Conservation (phyloP, 2,329 filamentous ascomycete species). For the Penicillium sp. region DNA sequence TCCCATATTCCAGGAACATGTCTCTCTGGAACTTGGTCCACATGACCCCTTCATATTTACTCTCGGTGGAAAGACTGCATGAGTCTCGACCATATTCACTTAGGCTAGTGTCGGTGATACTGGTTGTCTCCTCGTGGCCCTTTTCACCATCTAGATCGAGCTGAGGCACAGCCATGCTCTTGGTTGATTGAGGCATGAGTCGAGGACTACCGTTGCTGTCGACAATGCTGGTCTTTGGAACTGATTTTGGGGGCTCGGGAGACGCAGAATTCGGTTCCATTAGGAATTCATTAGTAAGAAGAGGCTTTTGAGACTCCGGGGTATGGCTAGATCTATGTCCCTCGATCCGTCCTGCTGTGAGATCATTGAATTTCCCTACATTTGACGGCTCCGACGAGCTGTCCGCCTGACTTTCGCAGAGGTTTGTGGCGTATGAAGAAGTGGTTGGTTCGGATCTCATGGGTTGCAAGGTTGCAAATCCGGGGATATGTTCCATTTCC, state of each 20-base stretch:
- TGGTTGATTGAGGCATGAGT: conserved; percentile 11
- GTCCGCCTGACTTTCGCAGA: neutral
- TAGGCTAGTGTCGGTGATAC: conserved; percentile 5
- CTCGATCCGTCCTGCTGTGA: neutral
- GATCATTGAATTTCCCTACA: neutral
- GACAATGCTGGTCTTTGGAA: conserved; percentile 26
- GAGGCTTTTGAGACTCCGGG: conserved; percentile 20
- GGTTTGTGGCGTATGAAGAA: neutral
- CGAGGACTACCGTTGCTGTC: conserved; percentile 40
- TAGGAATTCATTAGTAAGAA: conserved; percentile 9
- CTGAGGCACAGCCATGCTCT: neutral
- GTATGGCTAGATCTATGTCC: conserved; percentile 4
- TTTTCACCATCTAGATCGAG: neutral
- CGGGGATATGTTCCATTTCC: conserved; percentile 8
- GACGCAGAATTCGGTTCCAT: neutral
- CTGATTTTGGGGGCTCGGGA: neutral
- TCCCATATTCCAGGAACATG: conserved; percentile 23
- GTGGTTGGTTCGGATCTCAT: neutral
- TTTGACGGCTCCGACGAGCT: conserved; percentile 6
- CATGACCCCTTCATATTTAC: conserved; percentile 1
- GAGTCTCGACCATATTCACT: conserved; percentile 11
- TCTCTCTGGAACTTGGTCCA: conserved; percentile 23
- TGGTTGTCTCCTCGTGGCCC: neutral
- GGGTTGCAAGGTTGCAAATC: conserved; percentile 9
- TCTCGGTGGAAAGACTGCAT: neutral